Percentiles rank a stretch among this genome's conserved stretches.
These are phyloP conservation scores for Didymella exigua DNA, from an alignment of 2,329 filamentous ascomycete species.

Conservation along the genomic window DNA sequence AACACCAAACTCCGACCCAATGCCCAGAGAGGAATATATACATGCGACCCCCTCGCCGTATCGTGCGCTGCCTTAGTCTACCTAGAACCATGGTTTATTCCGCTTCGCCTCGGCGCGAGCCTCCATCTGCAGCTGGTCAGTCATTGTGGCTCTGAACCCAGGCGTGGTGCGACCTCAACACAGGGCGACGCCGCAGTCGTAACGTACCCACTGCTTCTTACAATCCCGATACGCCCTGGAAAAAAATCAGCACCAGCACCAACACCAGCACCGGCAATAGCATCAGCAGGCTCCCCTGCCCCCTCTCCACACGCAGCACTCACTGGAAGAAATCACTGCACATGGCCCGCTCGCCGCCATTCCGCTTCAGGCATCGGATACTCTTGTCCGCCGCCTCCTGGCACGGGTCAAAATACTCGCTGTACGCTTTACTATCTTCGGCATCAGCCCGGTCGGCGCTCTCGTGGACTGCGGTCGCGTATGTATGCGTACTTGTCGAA, in stretches of 20 bases:
- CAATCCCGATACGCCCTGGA: constrained; percentile 87
- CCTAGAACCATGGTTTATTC: constrained; percentile 31
- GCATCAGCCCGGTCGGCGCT: constrained; percentile 11
- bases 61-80: constrained; percentile 5
- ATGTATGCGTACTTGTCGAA: constrained; percentile 47
- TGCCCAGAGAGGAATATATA: background rate
- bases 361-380: constrained; percentile 85
- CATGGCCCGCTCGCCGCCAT: constrained; percentile 85
- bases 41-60: background rate
- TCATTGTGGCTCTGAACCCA: too few species aligned
- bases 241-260: background rate
- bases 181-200: too few species aligned
- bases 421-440: constrained; percentile 75
- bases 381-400: constrained; percentile 88
- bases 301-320: constrained; percentile 7
- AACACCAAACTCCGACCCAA: background rate
- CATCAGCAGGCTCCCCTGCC: too few species aligned
- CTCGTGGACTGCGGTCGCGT: background rate
- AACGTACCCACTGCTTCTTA: constrained; percentile 88
- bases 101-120: constrained; percentile 32
- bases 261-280: background rate
- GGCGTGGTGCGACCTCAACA: too few species aligned
- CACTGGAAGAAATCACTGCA: constrained; percentile 96
- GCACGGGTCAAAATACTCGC: constrained; percentile 93
- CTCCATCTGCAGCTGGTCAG: constrained; percentile 24